Conservation (phyloP, 768 basidiomycete species). For the Rhizopogon vulgaris region DNA sequence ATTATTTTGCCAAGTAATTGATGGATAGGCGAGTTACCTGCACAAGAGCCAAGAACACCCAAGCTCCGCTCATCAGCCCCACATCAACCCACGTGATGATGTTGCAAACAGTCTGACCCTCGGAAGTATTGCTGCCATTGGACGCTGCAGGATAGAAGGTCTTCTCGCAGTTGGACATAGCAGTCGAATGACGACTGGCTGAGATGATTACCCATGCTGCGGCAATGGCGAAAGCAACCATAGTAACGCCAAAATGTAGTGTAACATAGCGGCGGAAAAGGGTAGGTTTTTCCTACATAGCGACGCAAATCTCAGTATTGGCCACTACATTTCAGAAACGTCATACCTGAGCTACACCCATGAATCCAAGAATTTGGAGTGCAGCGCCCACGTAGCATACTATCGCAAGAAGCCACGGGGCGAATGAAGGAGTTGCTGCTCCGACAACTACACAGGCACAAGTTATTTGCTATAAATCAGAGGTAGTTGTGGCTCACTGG, state of each 20-base stretch:
- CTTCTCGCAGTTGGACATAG: constrained; percentile 57
- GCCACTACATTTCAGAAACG: neutral
- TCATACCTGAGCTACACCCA: constrained; percentile 73
- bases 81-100: constrained; percentile 92
- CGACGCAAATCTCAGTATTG: constrained; percentile 2
- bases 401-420: constrained; percentile 66
- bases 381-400: constrained; percentile 72
- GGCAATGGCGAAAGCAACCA: constrained; percentile 67
- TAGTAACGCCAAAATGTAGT: constrained; percentile 48
- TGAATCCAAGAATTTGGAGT: constrained; percentile 77
- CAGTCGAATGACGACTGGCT: constrained; percentile 66
- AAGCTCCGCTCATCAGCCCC: constrained; percentile 86
- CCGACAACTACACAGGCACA: constrained; percentile 62
- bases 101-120: constrained; percentile 73
- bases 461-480: neutral
- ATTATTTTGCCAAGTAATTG: neutral
- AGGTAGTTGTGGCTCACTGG: constrained; percentile 48
- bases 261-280: constrained; percentile 65
- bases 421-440: constrained; percentile 73
- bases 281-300: constrained; percentile 54
- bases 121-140: constrained; percentile 27
- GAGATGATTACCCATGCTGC: constrained; percentile 81
- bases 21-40: constrained; percentile 48
- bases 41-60: constrained; percentile 71
- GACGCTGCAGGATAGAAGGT: constrained; percentile 46